Evolutionary conservation across 305 asterid genomes (phyloP).

Genomic region (Caryopteris hybrid): DNA sequence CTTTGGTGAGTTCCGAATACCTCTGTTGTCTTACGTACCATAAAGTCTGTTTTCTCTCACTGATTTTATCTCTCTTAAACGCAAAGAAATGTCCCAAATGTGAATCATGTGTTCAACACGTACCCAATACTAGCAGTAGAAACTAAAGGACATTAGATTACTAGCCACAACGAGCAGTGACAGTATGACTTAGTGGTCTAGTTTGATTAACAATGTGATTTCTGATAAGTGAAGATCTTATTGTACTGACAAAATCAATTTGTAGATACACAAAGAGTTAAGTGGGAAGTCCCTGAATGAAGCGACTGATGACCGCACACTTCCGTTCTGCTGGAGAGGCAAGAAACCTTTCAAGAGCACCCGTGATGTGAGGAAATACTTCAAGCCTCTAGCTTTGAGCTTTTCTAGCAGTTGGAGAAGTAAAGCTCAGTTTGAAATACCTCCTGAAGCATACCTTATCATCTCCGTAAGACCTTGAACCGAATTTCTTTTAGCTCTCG

Average conservation of each 20-base stretch:
- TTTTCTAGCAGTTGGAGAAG: slow-evolving; percentile 73
- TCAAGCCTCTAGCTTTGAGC: slow-evolving; percentile 69
- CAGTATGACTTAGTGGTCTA: no score
- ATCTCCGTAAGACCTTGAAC: slow-evolving; percentile 58
- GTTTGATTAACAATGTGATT: neutral
- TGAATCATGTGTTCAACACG: no score
- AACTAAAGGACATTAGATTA: neutral
- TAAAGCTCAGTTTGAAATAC: slow-evolving; percentile 61
- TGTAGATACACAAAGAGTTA: slow-evolving; percentile 60
- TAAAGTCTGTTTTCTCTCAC: neutral
- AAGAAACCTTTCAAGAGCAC: slow-evolving; percentile 63
- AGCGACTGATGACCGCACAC: slow-evolving; percentile 66
- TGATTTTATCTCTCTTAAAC: neutral
- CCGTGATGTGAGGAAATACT: slow-evolving; percentile 64
- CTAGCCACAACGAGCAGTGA: no score
- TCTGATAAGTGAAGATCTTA: no score
- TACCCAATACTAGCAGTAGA: neutral
- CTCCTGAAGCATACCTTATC: slow-evolving; percentile 80
- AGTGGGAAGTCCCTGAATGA: slow-evolving; percentile 62
- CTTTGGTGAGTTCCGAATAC: slow-evolving; percentile 49
- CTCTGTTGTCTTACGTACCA: neutral
- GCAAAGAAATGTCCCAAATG: no score
- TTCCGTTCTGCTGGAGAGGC: slow-evolving; percentile 91
- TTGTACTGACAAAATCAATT: no score
- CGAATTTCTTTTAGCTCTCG: neutral